Conservation (phyloP, 2,329 filamentous ascomycete species). For the Fusarium tjaetaba region DNA sequence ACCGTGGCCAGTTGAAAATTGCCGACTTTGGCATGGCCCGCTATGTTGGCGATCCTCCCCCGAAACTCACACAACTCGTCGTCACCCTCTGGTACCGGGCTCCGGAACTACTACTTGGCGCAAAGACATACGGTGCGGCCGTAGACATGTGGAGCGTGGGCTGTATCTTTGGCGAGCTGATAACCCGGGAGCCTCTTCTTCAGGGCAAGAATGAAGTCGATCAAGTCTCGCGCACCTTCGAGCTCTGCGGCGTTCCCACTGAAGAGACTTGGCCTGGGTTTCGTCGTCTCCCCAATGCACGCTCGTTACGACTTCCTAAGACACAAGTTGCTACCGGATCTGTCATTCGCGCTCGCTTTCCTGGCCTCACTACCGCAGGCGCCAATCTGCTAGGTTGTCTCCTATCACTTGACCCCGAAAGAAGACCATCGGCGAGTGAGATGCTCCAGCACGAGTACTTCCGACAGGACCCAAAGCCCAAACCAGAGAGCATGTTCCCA, state of each 20-base stretch:
- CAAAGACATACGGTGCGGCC: conserved; percentile 76
- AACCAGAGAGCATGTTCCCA: conserved; percentile 91
- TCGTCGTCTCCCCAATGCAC: conserved; percentile 86
- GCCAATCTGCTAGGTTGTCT: conserved; percentile 74
- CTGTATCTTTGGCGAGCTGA: conserved; percentile 93
- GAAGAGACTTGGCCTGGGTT: conserved; percentile 88
- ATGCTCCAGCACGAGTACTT: conserved; percentile 88
- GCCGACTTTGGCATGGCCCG: conserved; percentile 99
- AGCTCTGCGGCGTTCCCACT: conserved; percentile 86
- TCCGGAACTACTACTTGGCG: conserved; percentile 88
- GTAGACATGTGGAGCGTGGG: conserved; percentile 97
- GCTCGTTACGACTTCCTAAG: conserved; percentile 75
- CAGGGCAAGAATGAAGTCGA: conserved; percentile 94
- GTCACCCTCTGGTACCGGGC: conserved; percentile 97
- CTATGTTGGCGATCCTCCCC: conserved; percentile 81
- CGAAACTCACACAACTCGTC: conserved; percentile 88
- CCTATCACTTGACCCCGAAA: conserved; percentile 77
- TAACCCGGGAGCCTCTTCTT: conserved; percentile 83
- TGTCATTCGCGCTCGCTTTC: conserved; percentile 80
- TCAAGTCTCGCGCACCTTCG: conserved; percentile 87
- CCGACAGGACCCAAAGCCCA: conserved; percentile 86
- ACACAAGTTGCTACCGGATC: conserved; percentile 55
- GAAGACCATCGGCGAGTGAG: conserved; percentile 75
- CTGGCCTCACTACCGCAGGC: conserved; percentile 81
- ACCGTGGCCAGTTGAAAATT: conserved; percentile 92